A percentile compares a stretch with the other conserved stretches of the same genome.
These are phyloP conservation scores for Colletotrichum caudatum DNA, from an alignment of 2,329 filamentous ascomycete species.

Conservation along the genomic window DNA sequence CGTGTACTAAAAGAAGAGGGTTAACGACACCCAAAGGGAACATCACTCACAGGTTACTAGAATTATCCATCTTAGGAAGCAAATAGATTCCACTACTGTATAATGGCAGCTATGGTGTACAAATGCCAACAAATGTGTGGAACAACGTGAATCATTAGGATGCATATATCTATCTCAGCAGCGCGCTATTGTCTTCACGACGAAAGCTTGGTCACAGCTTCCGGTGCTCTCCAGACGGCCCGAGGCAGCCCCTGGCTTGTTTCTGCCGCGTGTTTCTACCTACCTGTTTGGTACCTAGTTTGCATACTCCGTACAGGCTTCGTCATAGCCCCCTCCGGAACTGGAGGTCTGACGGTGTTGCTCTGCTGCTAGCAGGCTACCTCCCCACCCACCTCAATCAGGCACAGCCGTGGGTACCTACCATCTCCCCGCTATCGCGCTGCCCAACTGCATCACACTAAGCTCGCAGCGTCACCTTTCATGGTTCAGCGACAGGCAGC, in stretches of 20 bases:
- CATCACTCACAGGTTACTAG: slow-evolving; percentile 39
- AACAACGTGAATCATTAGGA: background rate
- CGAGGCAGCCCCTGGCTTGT: slow-evolving; percentile 22
- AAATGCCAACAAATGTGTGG: slow-evolving; percentile 2
- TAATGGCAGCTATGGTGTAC: slow-evolving; percentile 20
- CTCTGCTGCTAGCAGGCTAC: slow-evolving; percentile 33
- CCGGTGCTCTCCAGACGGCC: background rate
- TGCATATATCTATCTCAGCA: background rate
- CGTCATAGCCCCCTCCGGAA: slow-evolving; percentile 38
- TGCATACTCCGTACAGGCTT: slow-evolving; percentile 25
- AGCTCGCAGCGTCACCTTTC: slow-evolving; percentile 38
- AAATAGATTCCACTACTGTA: slow-evolving; percentile 43
- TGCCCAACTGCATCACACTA: slow-evolving; percentile 28
- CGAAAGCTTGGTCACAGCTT: slow-evolving; percentile 16
- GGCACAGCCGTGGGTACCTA: slow-evolving; percentile 19
- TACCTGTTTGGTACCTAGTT: background rate
- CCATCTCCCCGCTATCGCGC: slow-evolving; percentile 29
- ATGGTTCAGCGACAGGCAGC: slow-evolving; percentile 36
- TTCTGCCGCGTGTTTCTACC: slow-evolving; percentile 9
- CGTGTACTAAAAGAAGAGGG: slow-evolving; percentile 43
- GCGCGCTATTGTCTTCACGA: background rate
- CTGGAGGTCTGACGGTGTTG: slow-evolving; percentile 35
- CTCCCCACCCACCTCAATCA: slow-evolving; percentile 19
- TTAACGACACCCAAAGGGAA: slow-evolving; percentile 38
- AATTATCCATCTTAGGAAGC: slow-evolving; percentile 42